These are phyloP conservation scores for Fraxinus albicans DNA, from an alignment of 305 asterid species.

Conservation along the genomic window DNA sequence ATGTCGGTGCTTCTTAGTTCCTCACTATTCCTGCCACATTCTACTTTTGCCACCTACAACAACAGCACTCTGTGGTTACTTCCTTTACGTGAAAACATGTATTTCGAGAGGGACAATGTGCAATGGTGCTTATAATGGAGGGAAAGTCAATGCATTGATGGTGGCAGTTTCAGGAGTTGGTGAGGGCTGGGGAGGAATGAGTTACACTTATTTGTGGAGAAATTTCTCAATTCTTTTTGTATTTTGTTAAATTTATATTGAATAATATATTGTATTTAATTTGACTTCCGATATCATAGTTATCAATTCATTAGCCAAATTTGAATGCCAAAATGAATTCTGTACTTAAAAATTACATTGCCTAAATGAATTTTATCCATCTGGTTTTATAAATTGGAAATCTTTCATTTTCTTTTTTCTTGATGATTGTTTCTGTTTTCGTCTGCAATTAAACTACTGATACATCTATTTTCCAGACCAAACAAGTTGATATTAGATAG, in stretches of 20 bases:
- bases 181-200: background rate
- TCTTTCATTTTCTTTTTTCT: background rate
- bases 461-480: background rate
- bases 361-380: background rate
- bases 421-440: background rate
- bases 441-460: background rate
- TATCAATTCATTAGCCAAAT: background rate
- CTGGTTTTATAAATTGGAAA: slow-evolving; percentile 4
- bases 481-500: background rate
- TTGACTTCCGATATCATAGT: background rate
- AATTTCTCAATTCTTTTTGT: background rate
- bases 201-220: background rate
- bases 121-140: background rate
- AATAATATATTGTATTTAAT: background rate
- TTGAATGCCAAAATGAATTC: background rate
- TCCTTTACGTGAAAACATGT: background rate
- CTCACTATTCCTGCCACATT: background rate
- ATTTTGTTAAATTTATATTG: background rate
- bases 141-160: background rate
- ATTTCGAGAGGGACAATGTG: background rate
- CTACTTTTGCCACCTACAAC: background rate
- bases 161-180: background rate
- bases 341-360: background rate
- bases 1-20: too few species aligned
- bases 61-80: background rate